Conservation (phyloP, 2,329 filamentous ascomycete species). For the Periconia sp. region DNA sequence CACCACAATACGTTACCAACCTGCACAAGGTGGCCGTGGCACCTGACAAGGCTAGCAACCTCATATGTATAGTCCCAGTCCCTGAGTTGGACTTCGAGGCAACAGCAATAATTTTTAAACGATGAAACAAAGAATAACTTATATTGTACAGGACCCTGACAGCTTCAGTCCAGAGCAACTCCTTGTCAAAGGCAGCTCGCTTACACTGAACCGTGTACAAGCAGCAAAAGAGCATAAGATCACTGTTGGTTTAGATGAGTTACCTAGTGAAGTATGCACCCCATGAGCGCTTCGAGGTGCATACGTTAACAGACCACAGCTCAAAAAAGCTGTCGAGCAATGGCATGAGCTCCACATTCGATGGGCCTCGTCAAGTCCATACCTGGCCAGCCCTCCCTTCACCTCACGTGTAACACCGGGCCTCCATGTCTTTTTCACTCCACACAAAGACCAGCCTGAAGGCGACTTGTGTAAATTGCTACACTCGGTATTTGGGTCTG, state of each 20-base stretch:
- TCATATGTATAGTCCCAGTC: not conserved
- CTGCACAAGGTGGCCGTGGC: not conserved
- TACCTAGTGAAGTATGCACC: slow-evolving; percentile 64
- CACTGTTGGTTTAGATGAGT: slow-evolving; percentile 72
- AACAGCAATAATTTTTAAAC: not conserved
- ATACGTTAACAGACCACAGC: slow-evolving; percentile 39
- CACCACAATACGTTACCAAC: not conserved
- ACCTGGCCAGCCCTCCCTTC: slow-evolving; percentile 68
- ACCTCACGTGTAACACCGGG: slow-evolving; percentile 75
- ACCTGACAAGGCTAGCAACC: not conserved
- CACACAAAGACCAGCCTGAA: slow-evolving; percentile 44
- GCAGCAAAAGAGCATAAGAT: slow-evolving; percentile 78
- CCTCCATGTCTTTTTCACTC: slow-evolving; percentile 78
- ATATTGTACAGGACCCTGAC: slow-evolving; percentile 66
- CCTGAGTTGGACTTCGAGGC: not conserved
- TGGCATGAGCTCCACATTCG: slow-evolving; percentile 75
- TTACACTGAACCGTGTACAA: slow-evolving; percentile 62
- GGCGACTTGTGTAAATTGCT: slow-evolving; percentile 58
- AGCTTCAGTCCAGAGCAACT: slow-evolving; percentile 67
- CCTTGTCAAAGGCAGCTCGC: slow-evolving; percentile 54
- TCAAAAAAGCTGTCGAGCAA: slow-evolving; percentile 63
- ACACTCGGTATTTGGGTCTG: slow-evolving; percentile 57
- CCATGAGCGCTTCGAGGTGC: no score
- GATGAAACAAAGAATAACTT: slow-evolving; percentile 79
- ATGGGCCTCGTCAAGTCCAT: slow-evolving; percentile 67